A percentile compares a stretch with the other conserved stretches of the same genome.
Evolutionary conservation across 805 yeast genomes (phyloP).

Genomic region (Sugiyamaella marilandica): DNA sequence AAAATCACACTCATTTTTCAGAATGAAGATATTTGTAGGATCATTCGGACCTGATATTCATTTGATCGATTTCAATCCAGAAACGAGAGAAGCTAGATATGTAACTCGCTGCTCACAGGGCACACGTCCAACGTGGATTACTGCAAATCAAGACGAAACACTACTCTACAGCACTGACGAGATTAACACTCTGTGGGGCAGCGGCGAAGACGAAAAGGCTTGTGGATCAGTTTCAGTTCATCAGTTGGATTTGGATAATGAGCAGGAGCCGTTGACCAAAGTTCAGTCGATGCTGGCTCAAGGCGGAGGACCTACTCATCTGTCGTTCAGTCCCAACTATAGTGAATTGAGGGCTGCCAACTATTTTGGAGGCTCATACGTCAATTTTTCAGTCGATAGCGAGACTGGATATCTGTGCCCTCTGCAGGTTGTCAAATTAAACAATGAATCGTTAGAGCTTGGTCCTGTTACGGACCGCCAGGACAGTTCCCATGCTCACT

Average conservation of each 20-base stretch:
- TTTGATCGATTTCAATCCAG: constrained; percentile 5
- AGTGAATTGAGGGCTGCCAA: constrained; percentile 4
- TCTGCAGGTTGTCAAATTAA: not conserved
- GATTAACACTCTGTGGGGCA: constrained; percentile 3
- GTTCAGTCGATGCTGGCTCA: constrained; percentile 4
- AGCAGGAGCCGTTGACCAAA: constrained; percentile 1
- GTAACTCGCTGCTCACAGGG: constrained; percentile 4
- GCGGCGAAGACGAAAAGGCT: constrained; percentile 3
- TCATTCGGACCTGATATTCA: constrained; percentile 10
- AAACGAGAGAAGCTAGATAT: not conserved
- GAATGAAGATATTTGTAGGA: constrained; percentile 12
- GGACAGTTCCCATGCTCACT: constrained; percentile 14
- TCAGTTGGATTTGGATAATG: not conserved
- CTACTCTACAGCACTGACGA: constrained; percentile 9
- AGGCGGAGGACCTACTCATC: constrained; percentile 12
- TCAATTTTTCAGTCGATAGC: not conserved
- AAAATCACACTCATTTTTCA: not conserved
- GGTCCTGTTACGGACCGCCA: constrained; percentile 12
- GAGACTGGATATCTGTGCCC: constrained; percentile 1
- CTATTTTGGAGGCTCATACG: constrained; percentile 10
- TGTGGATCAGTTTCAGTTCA: constrained; percentile 7
- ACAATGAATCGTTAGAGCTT: not conserved
- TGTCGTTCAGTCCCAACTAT: constrained; percentile 3
- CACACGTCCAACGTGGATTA: constrained; percentile 8
- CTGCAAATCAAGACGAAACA: not conserved